These are phyloP conservation scores for Daphne laureola DNA, from an alignment of 441 rosid species.

Conservation along the genomic window DNA sequence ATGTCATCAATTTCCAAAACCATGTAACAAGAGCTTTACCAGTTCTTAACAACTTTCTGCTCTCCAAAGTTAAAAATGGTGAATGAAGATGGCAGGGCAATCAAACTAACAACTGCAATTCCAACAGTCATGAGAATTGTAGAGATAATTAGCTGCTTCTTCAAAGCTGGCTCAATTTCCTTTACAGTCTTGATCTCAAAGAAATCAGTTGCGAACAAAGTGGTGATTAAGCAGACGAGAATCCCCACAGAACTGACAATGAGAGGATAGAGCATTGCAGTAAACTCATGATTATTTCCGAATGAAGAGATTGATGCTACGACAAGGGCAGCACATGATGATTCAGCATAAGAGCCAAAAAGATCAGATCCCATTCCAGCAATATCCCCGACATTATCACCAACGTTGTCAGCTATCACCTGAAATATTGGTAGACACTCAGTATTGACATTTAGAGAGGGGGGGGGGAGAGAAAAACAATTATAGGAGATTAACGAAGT, in stretches of 20 bases:
- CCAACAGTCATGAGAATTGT: constrained; percentile 74
- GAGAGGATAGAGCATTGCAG: constrained; percentile 79
- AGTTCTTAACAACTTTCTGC: constrained; percentile 78
- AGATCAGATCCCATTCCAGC: constrained; percentile 99
- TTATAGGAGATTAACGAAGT: not conserved
- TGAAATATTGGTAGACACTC: constrained; percentile 18
- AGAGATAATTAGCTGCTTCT: constrained; percentile 79
- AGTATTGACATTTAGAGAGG: not conserved
- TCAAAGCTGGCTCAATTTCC: constrained; percentile 81
- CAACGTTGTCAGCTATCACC: constrained; percentile 96
- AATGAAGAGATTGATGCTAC: constrained; percentile 95
- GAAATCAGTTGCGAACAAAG: constrained; percentile 79
- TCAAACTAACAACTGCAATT: constrained; percentile 64
- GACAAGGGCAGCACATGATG: constrained; percentile 87
- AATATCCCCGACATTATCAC: constrained; percentile 96
- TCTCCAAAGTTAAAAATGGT: constrained; percentile 80
- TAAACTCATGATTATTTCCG: constrained; percentile 70
- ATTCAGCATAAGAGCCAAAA: constrained; percentile 88
- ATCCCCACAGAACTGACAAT: constrained; percentile 80
- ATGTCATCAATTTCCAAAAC: constrained; percentile 3
- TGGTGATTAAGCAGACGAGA: constrained; percentile 72
- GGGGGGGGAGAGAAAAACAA: not conserved
- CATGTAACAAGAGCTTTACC: constrained; percentile 26
- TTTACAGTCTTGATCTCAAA: constrained; percentile 79
- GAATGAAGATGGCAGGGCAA: constrained; percentile 77